Evolutionary conservation across 352 stramenopile species (phyloP), one percentile per base, ranked within the genome.

Genomic region (Globisporangium orthogonon): DNA sequence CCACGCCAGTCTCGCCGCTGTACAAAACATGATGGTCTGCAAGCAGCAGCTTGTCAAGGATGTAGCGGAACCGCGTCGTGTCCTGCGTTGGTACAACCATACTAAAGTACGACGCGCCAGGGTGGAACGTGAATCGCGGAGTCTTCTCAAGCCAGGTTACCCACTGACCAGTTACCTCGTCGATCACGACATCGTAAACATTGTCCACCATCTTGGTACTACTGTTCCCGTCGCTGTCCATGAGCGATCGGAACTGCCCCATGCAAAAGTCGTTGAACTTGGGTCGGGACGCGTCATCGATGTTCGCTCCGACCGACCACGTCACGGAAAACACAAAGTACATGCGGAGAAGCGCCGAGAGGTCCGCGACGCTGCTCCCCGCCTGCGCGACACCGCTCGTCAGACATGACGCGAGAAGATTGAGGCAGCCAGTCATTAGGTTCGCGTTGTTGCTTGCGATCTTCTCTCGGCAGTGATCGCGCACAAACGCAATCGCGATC

Each of bases 81-180:
- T 98, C 94, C 57, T 91, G 78, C 0, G 94, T 98, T 0, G 94
- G 94, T 2, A 98, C 94, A 15, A 98, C 78, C 78, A 98, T 93
- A 2, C 87, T 86, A 61, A 98, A 98, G 70, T 98, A 98, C 6
- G 91, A 95, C 14, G 85, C 71, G 0, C 62, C 74, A 17, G 77
- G 69, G 18, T 92, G 70, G 58, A 95, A 98, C 3, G 73, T 80
- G 47, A 98, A 98, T 7, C 71, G 67, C 7, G 87, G 89, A 0
- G 93, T 96, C 48, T 97, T 91, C 7, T 89, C 77, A 10, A 85
- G 58, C 94, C 94, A 98, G 17, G 88, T 86, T 6, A 76, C 58
- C 79, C 83, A 93, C n/a, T 78, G 74, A 0, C 76, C 73, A 9
- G 77, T 92, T 4, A 56, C 56, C 53, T 94, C 83, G 45, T 95